Base-by-base conservation (phyloP, 768 basidiomycete genomes). In the Hydnomerulius pinastri region DNA sequence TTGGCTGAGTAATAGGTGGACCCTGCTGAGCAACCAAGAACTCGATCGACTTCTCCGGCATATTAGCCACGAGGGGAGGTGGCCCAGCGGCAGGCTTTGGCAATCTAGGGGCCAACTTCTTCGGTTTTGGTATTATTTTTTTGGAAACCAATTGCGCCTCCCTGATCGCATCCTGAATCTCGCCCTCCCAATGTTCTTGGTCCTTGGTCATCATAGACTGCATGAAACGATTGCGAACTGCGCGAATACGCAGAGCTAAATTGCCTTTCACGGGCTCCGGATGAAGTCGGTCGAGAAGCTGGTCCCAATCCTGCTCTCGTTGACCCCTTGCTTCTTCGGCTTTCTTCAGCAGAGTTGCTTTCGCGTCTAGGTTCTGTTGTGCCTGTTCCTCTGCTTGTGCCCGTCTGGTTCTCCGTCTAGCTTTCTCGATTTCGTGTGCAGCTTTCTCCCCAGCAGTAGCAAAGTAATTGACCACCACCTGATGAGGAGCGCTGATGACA, bases 251-350 rank as follows among this genome's bases (percentile, higher is more conserved):
- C 49, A 77, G 62, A 2, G 71, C 72, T 17, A 75, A 71, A 23
- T 79, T 71, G 6, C 77, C 74, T 28, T 75, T 71, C 45, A 85
- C 56, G 6, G 79, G 70, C 1, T 68, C 77, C 3, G 85, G 78
- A 68, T 87, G 79, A 35, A 87, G 67, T 15, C 69, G 72, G 29
- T 59, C 52, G 6, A 93, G 65, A 44, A 92, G 67, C 3, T 61
- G 67, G 2, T 78, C 76, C 90, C 90, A 93, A 50, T 83, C 84
- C 28, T 69, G 70, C 63, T 87, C 85, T 51, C 86, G 77, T 48
- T 79, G 76, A 9, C 63, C 61, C 36, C 76, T 77, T 0, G 83
- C 81, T 49, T 85, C 83, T 20, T 82, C 80, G 4, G 82, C 86
- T 67, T 86, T 91, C 62, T 74, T 77, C 2, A 75, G 83, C 3